Evolutionary conservation across 2,329 filamentous ascomycete species (phyloP), one percentile per base, ranked within the genome.

Genomic region (Setomelanomma holmii): DNA sequence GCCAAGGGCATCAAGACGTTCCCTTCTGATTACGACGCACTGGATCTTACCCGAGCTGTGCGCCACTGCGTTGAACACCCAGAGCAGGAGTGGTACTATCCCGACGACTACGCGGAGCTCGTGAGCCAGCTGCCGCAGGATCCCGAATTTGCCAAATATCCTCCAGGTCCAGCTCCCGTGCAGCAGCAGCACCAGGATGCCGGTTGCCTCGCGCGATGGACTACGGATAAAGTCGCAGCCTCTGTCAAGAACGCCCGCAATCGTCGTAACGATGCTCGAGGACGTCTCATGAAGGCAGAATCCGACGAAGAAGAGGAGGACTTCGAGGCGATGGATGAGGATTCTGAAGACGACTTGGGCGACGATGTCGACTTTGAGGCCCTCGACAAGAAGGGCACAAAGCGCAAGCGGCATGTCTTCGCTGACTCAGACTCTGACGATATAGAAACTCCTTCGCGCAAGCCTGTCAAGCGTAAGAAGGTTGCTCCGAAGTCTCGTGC

Each of bases 31-130:
- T 5, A 41, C 11, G 64, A 69, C 44, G 61, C 60, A 1, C 51
- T 67, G 5, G 66, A 69, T 30, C 55, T 69, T 7, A 67, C 66
- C 2, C 61, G 61, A 7, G 60, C 55, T 19, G 47, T 69, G 1
- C 12, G 53, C 14, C 60, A 66, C 45, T 55, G 54, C 20, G 3
- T 60, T 1, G 40, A 57, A 1, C 41, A 67, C 38, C 51, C 52
- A 3, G 30, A 57, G 1, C 55, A 63, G 38, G 40, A 56, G 2
- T 69, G 60, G 63, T 21, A n/a, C 12, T 69, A 61, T 27, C 64
- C 64, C 0, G 36, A 38, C 4, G 55, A 68, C 16, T 67, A 56
- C 17, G 40, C 45, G 1, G 10, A 30, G 1, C 47, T 69, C 10
- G 34, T 66, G 1, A 30, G 52, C 11, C 30, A 40, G 6, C 14